Conservation (phyloP, 2,329 filamentous ascomycete species). For the Nothophoma quercina region DNA sequence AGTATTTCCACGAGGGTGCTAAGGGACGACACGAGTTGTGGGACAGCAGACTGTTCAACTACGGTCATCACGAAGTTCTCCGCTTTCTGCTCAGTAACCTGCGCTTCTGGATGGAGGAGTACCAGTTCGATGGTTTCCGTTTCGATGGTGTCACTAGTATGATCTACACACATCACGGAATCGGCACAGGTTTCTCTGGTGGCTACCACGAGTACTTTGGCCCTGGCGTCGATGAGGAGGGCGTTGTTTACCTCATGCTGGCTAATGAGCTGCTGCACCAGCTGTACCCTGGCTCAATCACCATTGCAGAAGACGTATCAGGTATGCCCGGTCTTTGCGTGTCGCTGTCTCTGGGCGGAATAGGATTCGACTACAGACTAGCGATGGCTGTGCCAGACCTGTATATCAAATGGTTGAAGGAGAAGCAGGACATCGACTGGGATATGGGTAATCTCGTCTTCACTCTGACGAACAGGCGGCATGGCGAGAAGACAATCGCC, state of each 20-base stretch:
- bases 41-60: conserved; percentile 98
- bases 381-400: conserved; percentile 98
- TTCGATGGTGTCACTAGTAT: conserved; percentile 99
- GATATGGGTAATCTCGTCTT: conserved; percentile 84
- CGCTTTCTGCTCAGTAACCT: conserved; percentile 96
- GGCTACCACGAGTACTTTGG: conserved; percentile 99
- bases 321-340: conserved; percentile 98
- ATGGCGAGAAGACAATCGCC: conserved; percentile 97
- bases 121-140: conserved; percentile 93
- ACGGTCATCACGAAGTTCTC: conserved; percentile 90
- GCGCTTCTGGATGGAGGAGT: conserved; percentile 99
- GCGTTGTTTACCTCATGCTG: conserved; percentile 92
- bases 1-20: conserved; percentile 89
- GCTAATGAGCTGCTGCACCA: conserved; percentile 95
- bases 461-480: conserved; percentile 89
- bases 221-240: conserved; percentile 86
- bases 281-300: conserved; percentile 88
- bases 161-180: conserved; percentile 94
- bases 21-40: conserved; percentile 91
- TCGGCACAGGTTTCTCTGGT: conserved; percentile 96
- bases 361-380: conserved; percentile 96
- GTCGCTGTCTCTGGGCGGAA: conserved; percentile 81
- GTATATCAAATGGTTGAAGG: conserved; percentile 99
- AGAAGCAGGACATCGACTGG: conserved; percentile 90
- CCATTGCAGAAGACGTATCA: conserved; percentile 95